Evolutionary conservation across 2,329 filamentous ascomycete genomes (phyloP).

Genomic region (Rutstroemia sydowiana): DNA sequence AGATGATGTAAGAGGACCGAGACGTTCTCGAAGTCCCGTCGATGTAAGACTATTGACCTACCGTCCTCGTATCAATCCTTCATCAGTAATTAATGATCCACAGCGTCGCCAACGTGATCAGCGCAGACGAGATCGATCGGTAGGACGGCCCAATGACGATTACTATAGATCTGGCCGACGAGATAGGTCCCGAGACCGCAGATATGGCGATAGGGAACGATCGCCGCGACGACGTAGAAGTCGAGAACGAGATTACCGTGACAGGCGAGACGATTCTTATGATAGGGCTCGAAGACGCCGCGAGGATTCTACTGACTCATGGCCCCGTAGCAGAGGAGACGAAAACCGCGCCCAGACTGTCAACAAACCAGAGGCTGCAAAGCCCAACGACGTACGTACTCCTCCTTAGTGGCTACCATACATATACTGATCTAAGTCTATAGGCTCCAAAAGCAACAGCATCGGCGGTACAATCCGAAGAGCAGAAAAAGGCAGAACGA

Average conservation of each 20-base stretch:
- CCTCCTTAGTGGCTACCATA: neutral
- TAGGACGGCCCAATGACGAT: slow-evolving; percentile 60
- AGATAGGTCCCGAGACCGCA: slow-evolving; percentile 58
- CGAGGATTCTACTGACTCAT: slow-evolving; percentile 66
- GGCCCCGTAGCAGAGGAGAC: slow-evolving; percentile 57
- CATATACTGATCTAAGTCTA: slow-evolving; percentile 11
- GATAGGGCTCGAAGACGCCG: slow-evolving; percentile 53
- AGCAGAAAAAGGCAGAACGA: slow-evolving; percentile 72
- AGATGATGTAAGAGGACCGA: slow-evolving; percentile 42
- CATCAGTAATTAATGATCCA: slow-evolving; percentile 20
- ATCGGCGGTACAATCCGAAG: slow-evolving; percentile 51
- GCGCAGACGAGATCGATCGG: slow-evolving; percentile 62
- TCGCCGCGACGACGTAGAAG: slow-evolving; percentile 53
- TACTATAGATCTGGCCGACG: slow-evolving; percentile 53
- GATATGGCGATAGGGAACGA: slow-evolving; percentile 49
- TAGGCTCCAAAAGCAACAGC: slow-evolving; percentile 49
- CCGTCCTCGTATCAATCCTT: slow-evolving; percentile 8
- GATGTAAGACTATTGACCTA: slow-evolving; percentile 44
- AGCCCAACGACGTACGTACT: slow-evolving; percentile 49
- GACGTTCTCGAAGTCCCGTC: slow-evolving; percentile 49
- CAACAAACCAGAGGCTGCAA: slow-evolving; percentile 41
- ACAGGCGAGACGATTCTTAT: slow-evolving; percentile 66
- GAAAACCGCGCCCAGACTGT: slow-evolving; percentile 51
- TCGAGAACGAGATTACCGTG: slow-evolving; percentile 61
- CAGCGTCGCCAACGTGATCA: slow-evolving; percentile 56